Evolutionary conservation across 1,139 yeast genomes (phyloP), one percentile per base, ranked within the genome.

Genomic region (Ogataea hybrid): DNA sequence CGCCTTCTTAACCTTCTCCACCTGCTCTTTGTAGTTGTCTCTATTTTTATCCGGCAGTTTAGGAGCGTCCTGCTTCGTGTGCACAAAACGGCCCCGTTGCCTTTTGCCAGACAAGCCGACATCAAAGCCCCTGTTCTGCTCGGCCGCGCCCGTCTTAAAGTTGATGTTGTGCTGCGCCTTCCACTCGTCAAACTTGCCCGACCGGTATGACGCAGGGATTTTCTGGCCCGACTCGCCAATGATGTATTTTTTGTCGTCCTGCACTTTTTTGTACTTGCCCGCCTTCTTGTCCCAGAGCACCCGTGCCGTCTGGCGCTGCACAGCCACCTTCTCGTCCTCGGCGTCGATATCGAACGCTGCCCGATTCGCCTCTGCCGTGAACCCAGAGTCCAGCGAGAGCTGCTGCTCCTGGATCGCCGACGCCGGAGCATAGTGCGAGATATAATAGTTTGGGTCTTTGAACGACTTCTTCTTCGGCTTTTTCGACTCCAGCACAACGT

Each of bases 101-200:
- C 51, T 46, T n/a, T 48, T 42, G 10, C 62, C 63, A n/a, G 43
- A 47, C 29, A 57, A 40, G 25, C 54, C 56, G 27, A 47, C 49
- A 3, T 57, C 56, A 28, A 59, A 58, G 6, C 47, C 41, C 12
- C 28, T 28, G 18, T 29, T 39, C 17, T 64, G 54, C 54, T 81
- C 87, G 48, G 69, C 59, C 1, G 80, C 65, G 6, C 89, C 89
- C 25, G 72, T 77, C 53, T 73, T 75, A 49, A 73, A 57, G 31
- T 79, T 72, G 44, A 79, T 59, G 56, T 80, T 82, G 62, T 89
- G 78, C 33, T 80, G 79, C 52, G 81, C 75, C 59, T 83, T 84
- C 98, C 97, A 92, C 39, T 83, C 84, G 46, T 89, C 97, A 59
- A 79, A 92, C 55, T 89, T 81, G 42, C 99, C 99, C 4, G 95